Base-by-base conservation (phyloP, 2,329 filamentous ascomycete genomes). In the Monilinia polystroma region DNA sequence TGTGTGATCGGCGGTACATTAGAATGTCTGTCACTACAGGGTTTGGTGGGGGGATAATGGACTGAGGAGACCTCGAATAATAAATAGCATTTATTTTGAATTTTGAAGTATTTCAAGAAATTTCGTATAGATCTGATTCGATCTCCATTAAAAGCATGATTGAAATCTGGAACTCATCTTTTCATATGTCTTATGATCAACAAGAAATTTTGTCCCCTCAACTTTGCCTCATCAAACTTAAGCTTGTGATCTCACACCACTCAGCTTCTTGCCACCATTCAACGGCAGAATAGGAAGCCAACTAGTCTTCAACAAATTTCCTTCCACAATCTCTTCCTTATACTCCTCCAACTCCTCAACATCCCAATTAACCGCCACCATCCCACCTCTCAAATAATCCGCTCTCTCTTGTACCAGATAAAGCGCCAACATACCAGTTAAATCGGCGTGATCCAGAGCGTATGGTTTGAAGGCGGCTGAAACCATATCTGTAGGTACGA, bases 401-500 rank as follows among this genome's bases (percentile, higher is more conserved):
- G 77, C 77, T 65, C 74, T 72, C 1, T 70, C 63, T 14, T 74
- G 74, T 1, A 71, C 70, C 3, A 76, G 68, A 67, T 75, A 77
- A 4, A 76, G 51, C 0, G 76, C 75, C 12, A 78, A 67, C 52
- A 75, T 76, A 1, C 74, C 77, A 1, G 76, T 73, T 51, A 78
- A 69, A 14, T 69, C 71, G 1, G 63, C 71, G 60, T 75, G 75
- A 67, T 78, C 77, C 51, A 73, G 74, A 0, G 76, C 75, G 63
- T 75, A 78, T 2, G 80, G 75, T 1, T 74, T 73, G 16, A 71
- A 76, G 0, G 58, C 18, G 0, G 66, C 65, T 0, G 55, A 53
- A 3, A 78, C 77, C 64, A 83, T 74, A 41, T 81, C 80, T 0
- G 82, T 84, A 70, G 73, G 73, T 1, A 82, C 77, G 18, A 77